These are phyloP conservation scores for Stereocaulon alpinum DNA, from an alignment of 495 filamentous ascomycete species.

Conservation along the genomic window DNA sequence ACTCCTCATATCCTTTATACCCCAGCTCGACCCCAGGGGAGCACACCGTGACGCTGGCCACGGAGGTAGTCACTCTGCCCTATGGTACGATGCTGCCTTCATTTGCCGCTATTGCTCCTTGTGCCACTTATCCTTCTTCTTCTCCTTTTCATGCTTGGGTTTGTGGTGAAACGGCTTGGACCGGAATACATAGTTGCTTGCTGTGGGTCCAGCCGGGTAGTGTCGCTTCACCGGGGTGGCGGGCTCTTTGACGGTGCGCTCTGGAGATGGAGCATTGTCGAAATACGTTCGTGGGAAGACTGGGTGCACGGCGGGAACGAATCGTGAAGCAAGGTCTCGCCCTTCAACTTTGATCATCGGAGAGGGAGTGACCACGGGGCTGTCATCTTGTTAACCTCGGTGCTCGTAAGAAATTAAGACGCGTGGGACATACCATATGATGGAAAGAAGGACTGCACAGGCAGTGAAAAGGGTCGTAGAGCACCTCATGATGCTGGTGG, in stretches of 20 bases:
- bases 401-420: not conserved
- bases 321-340: conserved; percentile 15
- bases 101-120: not conserved
- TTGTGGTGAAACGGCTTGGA: not conserved
- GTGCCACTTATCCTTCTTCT: not conserved
- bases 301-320: conserved; percentile 15
- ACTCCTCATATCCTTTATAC: not conserved
- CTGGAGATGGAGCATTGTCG: conserved; percentile 8
- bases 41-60: not conserved
- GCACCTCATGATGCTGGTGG: conserved; percentile 13
- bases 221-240: not conserved
- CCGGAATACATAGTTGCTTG: conserved; percentile 3
- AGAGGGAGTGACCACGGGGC: conserved; percentile 8
- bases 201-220: conserved; percentile 1
- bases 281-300: conserved; percentile 15
- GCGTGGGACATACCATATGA: conserved; percentile 12
- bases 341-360: conserved; percentile 18
- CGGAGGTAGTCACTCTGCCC: not conserved
- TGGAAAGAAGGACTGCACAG: conserved; percentile 14
- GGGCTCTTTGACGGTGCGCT: conserved; percentile 2
- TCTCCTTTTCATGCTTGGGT: not conserved
- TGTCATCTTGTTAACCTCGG: conserved; percentile 1
- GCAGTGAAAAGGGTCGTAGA: conserved; percentile 13
- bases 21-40: not conserved
- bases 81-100: not conserved